Conservation (phyloP, 2,329 filamentous ascomycete genomes). For the Gliomastix tumulicola region DNA sequence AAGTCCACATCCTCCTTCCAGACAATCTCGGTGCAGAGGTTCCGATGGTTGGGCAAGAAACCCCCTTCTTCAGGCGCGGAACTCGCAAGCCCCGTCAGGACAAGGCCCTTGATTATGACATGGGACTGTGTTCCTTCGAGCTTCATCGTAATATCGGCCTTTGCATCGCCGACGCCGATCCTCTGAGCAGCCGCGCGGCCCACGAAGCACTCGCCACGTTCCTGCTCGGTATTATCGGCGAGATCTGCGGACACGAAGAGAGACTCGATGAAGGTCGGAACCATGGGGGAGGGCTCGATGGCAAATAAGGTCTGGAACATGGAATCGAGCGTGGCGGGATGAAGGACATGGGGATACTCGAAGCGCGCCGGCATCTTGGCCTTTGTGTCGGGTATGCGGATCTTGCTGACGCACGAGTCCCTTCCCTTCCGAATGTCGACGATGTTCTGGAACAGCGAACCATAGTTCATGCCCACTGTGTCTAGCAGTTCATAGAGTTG, state of each 20-base stretch:
- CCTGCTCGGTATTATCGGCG: conserved; percentile 16
- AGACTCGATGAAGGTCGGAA: conserved; percentile 37
- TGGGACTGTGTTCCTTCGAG: conserved; percentile 22
- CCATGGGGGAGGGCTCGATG: conserved; percentile 37
- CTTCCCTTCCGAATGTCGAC: conserved; percentile 21
- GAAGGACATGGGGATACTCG: conserved; percentile 48
- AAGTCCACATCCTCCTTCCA: conserved; percentile 34
- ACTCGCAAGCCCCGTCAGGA: conserved; percentile 27
- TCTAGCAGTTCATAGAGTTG: conserved; percentile 45
- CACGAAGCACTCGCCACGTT: conserved; percentile 24
- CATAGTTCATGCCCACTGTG: conserved; percentile 44
- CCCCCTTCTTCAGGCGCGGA: conserved; percentile 14
- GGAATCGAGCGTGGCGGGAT: conserved; percentile 49
- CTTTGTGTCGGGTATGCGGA: conserved; percentile 41
- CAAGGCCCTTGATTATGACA: conserved; percentile 37
- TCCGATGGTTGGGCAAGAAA: conserved; percentile 41
- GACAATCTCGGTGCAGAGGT: conserved; percentile 38
- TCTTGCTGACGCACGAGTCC: conserved; percentile 24
- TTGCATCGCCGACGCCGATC: conserved; percentile 27
- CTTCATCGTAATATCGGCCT: conserved; percentile 35
- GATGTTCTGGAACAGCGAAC: conserved; percentile 42
- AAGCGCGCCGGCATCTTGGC: conserved; percentile 44
- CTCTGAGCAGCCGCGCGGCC: conserved; percentile 32
- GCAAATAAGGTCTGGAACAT: conserved; percentile 47
- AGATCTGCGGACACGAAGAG: conserved; percentile 32